phyloP scores from a whole-genome alignment of 345 rosid species.

The Citrus australasica region DNA sequence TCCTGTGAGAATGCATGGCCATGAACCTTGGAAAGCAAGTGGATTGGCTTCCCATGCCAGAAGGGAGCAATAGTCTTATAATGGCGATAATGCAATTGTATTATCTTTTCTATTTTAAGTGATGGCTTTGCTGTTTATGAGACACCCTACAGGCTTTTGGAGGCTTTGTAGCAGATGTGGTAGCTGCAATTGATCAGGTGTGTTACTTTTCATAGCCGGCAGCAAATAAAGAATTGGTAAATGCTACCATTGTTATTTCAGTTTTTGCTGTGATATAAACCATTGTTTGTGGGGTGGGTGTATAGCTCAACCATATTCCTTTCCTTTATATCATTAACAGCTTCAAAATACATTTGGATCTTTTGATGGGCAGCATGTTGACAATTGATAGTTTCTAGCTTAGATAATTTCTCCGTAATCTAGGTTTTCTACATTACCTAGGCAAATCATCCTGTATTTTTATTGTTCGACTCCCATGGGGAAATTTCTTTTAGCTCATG shows the following conservation, averaged over 20 bases:
- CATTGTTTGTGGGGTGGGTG: background rate
- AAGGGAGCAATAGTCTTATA: conserved; percentile 27
- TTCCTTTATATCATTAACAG: background rate
- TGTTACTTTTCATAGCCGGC: background rate
- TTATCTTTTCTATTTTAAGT: conserved; percentile 1
- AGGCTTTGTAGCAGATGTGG: conserved; percentile 93
- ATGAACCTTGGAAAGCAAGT: conserved; percentile 99
- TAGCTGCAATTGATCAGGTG: conserved; percentile 98
- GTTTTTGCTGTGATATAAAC: background rate
- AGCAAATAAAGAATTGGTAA: background rate
- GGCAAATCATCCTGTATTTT: conserved; percentile 1
- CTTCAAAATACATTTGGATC: background rate
- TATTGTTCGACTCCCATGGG: background rate
- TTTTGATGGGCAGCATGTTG: background rate
- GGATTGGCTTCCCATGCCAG: conserved; percentile 99
- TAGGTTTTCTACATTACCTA: background rate
- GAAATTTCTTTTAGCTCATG: background rate
- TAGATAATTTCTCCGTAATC: background rate
- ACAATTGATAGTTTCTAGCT: background rate
- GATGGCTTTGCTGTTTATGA: conserved; percentile 70
- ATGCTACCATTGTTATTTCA: background rate
- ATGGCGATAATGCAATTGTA: background rate
- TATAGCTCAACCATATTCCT: background rate
- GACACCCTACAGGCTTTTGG: conserved; percentile 93
- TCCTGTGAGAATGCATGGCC: conserved; percentile 81